Base-by-base conservation (phyloP, 495 filamentous ascomycete species). In the Penicillium coprophilum region DNA sequence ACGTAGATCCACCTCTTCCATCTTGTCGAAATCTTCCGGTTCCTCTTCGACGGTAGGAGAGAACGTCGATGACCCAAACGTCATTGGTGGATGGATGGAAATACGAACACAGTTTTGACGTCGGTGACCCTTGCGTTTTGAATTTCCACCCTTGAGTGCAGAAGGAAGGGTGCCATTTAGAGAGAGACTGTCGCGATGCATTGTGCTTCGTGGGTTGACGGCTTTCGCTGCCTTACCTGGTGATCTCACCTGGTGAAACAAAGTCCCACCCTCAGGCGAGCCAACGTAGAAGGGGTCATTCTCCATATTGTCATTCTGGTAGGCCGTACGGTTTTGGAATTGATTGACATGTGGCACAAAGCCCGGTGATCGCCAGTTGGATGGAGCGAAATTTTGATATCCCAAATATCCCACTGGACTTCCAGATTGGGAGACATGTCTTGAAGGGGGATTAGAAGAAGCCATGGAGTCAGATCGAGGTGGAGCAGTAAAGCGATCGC, bases 51-150 rank as follows among this genome's bases (percentile, higher is more conserved):
- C 64, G 24, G 65, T 77, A 6, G 73, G 71, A 20, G 73, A 70
- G 55, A 74, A 77, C 5, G 61, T 46, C 13, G 68, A 53, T 13
- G 69, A 64, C 0, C 70, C 65, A 28, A 79, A 77, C 5, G 70
- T 73, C 34, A 74, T 61, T 0, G 76, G 69, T 0, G 75, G 75
- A 23, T 77, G 67, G 10, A 78, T 77, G 0, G 80, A 80, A 34
- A 80, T 78, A 28, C 78, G 76, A 4, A 82, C 75, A 46, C 73
- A 79, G 44, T 79, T 78, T 21, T 80, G 76, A 20, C 76, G 70
- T 46, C 72, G 63, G 50, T 82, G 77, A 21, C 72, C 72, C 53
- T 73, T 78, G n/a, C 72, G 67, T 27, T 61, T 59, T 0, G 66
- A 66, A 9, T 67, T 74, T n/a, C 63, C 64, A 8, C 71, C 63